Percentiles rank a stretch among this genome's conserved stretches.
Evolutionary conservation across 2,329 filamentous ascomycete genomes (phyloP).

Genomic region (Pestalotiopsis sp.): DNA sequence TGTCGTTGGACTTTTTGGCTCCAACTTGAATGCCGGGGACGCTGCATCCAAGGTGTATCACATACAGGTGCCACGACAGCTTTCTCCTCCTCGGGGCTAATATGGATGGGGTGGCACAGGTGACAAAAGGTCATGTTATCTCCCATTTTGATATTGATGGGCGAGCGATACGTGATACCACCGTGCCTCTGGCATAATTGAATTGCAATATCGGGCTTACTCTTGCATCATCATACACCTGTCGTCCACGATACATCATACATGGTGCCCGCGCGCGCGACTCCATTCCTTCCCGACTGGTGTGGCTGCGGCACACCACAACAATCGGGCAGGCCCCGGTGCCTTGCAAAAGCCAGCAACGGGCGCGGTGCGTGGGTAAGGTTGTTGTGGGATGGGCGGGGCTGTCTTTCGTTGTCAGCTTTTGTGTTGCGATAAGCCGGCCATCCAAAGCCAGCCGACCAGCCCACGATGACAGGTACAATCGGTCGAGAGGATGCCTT

Average conservation of each 20-base stretch:
- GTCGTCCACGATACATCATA: background rate
- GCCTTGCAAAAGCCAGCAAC: too few species aligned
- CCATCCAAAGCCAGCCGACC: background rate
- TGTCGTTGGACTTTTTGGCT: background rate
- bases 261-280: background rate
- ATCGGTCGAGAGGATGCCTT: background rate
- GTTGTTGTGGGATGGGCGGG: too few species aligned
- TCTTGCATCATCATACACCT: background rate
- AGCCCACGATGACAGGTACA: background rate
- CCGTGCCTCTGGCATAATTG: background rate
- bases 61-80: slow-evolving; percentile 6
- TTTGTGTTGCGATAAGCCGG: background rate
- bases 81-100: background rate
- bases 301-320: background rate
- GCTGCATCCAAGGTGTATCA: slow-evolving; percentile 2
- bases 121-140: background rate
- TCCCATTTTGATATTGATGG: background rate
- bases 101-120: background rate
- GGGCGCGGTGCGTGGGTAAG: too few species aligned
- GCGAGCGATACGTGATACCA: background rate
- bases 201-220: background rate
- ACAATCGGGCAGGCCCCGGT: background rate
- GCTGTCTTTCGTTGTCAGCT: background rate
- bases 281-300: background rate
- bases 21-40: background rate